Evolutionary conservation across 2,329 filamentous ascomycete species (phyloP).

Genomic region (Orbilia brochopaga): DNA sequence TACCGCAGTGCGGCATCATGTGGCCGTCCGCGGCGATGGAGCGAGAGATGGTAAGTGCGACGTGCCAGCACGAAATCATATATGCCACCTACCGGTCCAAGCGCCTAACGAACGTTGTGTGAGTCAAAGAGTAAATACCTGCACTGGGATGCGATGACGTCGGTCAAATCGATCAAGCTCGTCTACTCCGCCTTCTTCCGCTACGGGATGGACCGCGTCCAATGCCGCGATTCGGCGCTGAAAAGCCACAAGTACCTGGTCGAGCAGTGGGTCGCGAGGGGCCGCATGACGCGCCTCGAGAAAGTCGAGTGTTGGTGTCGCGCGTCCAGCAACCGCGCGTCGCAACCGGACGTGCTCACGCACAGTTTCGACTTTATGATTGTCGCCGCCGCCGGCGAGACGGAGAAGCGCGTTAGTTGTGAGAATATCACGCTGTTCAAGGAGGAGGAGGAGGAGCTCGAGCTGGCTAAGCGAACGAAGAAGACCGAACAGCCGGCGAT

Average conservation of each 20-base stretch:
- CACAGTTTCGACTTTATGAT: slow-evolving; percentile 14
- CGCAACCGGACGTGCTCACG: not conserved
- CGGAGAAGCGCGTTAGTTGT: not conserved
- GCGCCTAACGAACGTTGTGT: not conserved
- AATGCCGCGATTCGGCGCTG: slow-evolving; percentile 1
- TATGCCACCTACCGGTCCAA: not conserved
- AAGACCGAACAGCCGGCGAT: no score
- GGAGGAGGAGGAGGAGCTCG: not conserved
- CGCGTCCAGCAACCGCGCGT: not conserved
- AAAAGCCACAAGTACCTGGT: not conserved
- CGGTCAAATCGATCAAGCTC: slow-evolving; percentile 13
- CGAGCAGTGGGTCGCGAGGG: slow-evolving; percentile 11
- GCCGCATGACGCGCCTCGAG: slow-evolving; percentile 10
- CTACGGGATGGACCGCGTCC: not conserved
- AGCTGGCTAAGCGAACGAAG: not conserved
- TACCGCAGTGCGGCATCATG: not conserved
- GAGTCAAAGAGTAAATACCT: slow-evolving; percentile 10
- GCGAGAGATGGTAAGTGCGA: slow-evolving; percentile 12
- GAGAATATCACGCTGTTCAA: not conserved
- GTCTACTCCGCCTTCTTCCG: not conserved
- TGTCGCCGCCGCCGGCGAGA: not conserved
- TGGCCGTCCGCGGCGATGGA: not conserved
- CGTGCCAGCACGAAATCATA: not conserved
- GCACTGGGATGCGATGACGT: slow-evolving; percentile 7
- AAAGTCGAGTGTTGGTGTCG: slow-evolving; percentile 6